These are phyloP conservation scores for Echites panduratus DNA, from an alignment of 257 asterid genomes.

Conservation along the genomic window DNA sequence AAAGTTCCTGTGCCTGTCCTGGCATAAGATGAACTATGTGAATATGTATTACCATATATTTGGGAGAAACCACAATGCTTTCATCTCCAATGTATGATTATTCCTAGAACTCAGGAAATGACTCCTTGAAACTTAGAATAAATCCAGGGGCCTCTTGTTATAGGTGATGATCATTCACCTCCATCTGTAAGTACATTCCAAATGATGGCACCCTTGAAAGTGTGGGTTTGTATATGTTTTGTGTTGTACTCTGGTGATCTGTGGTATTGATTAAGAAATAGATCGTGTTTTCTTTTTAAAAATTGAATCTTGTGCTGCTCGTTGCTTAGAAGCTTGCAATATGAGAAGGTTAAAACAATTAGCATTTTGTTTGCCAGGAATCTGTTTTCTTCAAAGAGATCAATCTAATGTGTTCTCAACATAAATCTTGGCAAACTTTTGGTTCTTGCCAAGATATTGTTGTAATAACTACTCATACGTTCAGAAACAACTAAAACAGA, in stretches of 20 bases:
- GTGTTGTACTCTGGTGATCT: neutral
- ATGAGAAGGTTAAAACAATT: neutral
- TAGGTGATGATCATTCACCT: conserved; percentile 8
- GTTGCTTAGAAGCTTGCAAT: neutral
- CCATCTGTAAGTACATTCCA: conserved; percentile 3
- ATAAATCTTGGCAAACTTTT: too few species aligned
- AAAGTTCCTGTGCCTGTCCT: conserved; percentile 48
- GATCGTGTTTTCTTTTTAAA: neutral
- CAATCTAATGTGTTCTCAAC: too few species aligned
- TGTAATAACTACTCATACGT: too few species aligned
- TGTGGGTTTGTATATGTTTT: neutral
- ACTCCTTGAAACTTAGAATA: conserved; percentile 1
- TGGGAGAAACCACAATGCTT: too few species aligned
- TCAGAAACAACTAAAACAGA: neutral
- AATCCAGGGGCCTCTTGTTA: conserved; percentile 9
- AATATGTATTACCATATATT: conserved; percentile 9
- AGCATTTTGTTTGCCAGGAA: too few species aligned
- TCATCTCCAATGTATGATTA: too few species aligned
- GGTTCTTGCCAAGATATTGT: too few species aligned
- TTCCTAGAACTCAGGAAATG: conserved; percentile 4
- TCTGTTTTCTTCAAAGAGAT: too few species aligned
- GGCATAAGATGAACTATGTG: conserved; percentile 18
- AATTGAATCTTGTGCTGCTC: neutral
- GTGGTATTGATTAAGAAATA: conserved; percentile 2
- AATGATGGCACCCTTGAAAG: conserved; percentile 3